phyloP scores from a whole-genome alignment of 345 rosid species.

The Eutrema yunnanense region DNA sequence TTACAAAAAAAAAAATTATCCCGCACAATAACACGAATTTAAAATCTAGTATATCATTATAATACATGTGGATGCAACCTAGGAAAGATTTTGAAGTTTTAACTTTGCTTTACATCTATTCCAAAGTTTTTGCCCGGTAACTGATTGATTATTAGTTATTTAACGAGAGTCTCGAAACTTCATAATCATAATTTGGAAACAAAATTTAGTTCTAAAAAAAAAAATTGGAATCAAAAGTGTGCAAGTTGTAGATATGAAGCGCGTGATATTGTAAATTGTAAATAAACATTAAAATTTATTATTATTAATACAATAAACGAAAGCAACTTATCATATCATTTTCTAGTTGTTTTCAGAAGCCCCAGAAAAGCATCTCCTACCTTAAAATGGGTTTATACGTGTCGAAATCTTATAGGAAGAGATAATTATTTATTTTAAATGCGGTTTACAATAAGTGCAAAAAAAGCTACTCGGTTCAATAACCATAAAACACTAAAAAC shows the following conservation, averaged over 20 bases:
- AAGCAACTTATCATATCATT: slow-evolving; percentile 17
- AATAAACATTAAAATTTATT: too few species aligned
- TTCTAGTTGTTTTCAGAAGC: slow-evolving; percentile 33
- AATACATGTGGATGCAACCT: too few species aligned
- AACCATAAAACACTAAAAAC: neutral
- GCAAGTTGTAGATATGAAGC: neutral
- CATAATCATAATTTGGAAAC: neutral
- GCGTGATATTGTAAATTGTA: neutral
- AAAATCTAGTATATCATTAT: too few species aligned
- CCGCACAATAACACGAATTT: too few species aligned
- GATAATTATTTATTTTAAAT: too few species aligned
- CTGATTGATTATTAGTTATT: neutral
- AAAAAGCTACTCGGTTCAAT: neutral
- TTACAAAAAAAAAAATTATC: too few species aligned
- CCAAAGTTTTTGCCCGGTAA: neutral
- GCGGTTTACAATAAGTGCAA: neutral
- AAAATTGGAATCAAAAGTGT: neutral
- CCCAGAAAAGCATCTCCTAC: slow-evolving; percentile 36
- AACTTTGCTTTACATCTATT: neutral
- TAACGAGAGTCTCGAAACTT: neutral
- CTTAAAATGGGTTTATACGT: slow-evolving; percentile 44
- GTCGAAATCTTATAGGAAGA: slow-evolving; percentile 19
- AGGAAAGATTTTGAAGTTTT: too few species aligned
- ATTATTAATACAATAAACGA: neutral
- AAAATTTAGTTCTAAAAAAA: too few species aligned